Evolutionary conservation across 1,139 yeast genomes (phyloP), one percentile per base, ranked within the genome.

Genomic region (Ogataea hybrid): DNA sequence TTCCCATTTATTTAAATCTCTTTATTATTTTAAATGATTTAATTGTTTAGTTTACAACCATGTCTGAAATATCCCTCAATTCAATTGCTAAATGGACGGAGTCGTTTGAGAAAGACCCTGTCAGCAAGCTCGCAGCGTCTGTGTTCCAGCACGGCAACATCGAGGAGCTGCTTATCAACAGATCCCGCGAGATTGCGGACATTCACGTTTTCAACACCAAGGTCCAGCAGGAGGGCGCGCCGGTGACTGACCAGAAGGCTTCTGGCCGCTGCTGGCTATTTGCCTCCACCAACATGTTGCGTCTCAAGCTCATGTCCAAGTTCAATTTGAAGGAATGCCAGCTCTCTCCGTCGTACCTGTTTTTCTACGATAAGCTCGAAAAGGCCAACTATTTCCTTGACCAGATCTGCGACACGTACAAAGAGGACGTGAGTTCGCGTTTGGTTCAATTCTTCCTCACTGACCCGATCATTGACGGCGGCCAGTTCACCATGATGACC

Each of bases 181-280:
- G 79, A 42, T 70, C 70, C 44, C 57, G 59, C 25, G 74, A 68
- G 54, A 67, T 76, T 32, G 58, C 58, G 28, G 53, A 65, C 25
- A 50, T 60, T 29, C 67, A 71, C 51, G 69, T 79, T 23, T 87
- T 82, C 66, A 81, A 81, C 53, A 59, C 73, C 42, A 74, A 74
- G 40, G 77, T 86, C 25, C 77, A 77, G 28, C 70, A 73, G 4
- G 84, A 84, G 55, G 89, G 89, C 3, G 61, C 79, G 3, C 92
- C 94, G 17, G 70, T 80, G 40, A 81, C 86, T 56, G 80, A 83
- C 64, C 96, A 87, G 64, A 75, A 76, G 57, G 62, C 75, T 28
- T 77, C 87, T 12, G 95, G 95, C 29, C 69, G 95, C 55, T 87
- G 96, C 63, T 87, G 95, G 95, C 71, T 87, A 51, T 86, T 86